phyloP scores from a whole-genome alignment of 2,329 filamentous ascomycete species.

The Aureobasidium musti region DNA sequence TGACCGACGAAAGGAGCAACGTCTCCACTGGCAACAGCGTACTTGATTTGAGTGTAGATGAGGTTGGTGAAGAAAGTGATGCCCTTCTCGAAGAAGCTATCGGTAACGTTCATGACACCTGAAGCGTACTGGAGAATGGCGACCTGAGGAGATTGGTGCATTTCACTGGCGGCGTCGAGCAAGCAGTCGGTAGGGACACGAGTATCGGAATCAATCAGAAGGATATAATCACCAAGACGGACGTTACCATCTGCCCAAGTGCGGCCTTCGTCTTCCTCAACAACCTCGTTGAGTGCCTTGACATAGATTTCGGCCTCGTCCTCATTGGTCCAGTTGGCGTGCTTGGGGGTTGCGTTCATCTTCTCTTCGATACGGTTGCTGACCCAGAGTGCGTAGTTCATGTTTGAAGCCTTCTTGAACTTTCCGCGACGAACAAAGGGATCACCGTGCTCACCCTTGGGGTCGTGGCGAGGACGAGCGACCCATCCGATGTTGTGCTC shows the following conservation, averaged over 20 bases:
- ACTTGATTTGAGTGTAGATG: slow-evolving; percentile 75
- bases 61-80: slow-evolving; percentile 58
- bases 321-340: slow-evolving; percentile 64
- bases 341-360: slow-evolving; percentile 59
- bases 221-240: slow-evolving; percentile 79
- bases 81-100: slow-evolving; percentile 60
- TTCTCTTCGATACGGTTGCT: slow-evolving; percentile 69
- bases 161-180: slow-evolving; percentile 76
- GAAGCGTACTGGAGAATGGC: slow-evolving; percentile 78
- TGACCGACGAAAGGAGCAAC: slow-evolving; percentile 80
- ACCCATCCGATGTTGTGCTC: slow-evolving; percentile 56
- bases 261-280: slow-evolving; percentile 64
- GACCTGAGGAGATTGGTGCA: slow-evolving; percentile 77
- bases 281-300: slow-evolving; percentile 63
- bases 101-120: slow-evolving; percentile 75
- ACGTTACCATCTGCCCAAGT: slow-evolving; percentile 85
- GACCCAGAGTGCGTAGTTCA: slow-evolving; percentile 68
- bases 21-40: slow-evolving; percentile 74
- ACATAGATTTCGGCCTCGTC: slow-evolving; percentile 69
- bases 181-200: slow-evolving; percentile 76
- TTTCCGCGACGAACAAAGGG: slow-evolving; percentile 61
- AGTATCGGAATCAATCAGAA: slow-evolving; percentile 77
- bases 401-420: slow-evolving; percentile 74
- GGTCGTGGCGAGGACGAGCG: slow-evolving; percentile 53
- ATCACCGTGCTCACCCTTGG: slow-evolving; percentile 54